These are phyloP conservation scores for Syzygium malaccense DNA, from an alignment of 441 rosid genomes.

Conservation along the genomic window DNA sequence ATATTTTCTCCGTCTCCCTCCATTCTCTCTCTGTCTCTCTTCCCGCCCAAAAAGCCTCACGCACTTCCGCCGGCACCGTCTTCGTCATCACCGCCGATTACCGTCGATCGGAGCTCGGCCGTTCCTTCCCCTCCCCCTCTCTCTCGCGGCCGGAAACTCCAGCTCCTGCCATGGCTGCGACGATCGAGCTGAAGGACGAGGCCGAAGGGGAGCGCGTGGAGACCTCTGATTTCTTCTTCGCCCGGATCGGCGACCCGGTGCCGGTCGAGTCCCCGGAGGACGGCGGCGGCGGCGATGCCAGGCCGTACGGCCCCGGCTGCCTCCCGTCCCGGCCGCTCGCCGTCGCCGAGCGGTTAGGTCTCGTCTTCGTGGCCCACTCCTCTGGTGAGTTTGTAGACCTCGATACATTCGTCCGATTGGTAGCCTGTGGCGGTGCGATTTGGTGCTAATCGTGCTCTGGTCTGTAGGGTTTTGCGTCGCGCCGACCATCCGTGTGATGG, in stretches of 20 bases:
- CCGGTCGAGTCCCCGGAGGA: constrained; percentile 17
- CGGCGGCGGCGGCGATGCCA: neutral
- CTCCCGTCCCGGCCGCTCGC: constrained; percentile 73
- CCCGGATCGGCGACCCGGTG: constrained; percentile 51
- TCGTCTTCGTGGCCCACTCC: constrained; percentile 62
- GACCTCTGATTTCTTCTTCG: constrained; percentile 54
- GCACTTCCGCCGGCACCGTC: neutral
- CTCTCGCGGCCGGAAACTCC: neutral
- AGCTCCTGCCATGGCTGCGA: neutral
- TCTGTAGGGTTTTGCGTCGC: constrained; percentile 70
- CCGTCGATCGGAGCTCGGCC: neutral
- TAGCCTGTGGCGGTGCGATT: neutral
- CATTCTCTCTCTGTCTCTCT: no score
- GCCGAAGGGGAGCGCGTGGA: constrained; percentile 46
- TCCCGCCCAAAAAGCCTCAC: neutral
- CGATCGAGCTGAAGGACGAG: constrained; percentile 29
- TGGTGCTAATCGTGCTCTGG: neutral
- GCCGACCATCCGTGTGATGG: constrained; percentile 49
- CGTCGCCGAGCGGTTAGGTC: constrained; percentile 32
- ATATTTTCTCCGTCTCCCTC: no score
- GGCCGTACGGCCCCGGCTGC: constrained; percentile 25
- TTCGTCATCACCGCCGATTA: neutral
- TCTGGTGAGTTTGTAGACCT: constrained; percentile 27
- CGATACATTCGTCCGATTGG: neutral
- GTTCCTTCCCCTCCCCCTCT: neutral